Conservation (phyloP, 768 basidiomycete genomes). For the Hemileccinum rubropunctum region DNA sequence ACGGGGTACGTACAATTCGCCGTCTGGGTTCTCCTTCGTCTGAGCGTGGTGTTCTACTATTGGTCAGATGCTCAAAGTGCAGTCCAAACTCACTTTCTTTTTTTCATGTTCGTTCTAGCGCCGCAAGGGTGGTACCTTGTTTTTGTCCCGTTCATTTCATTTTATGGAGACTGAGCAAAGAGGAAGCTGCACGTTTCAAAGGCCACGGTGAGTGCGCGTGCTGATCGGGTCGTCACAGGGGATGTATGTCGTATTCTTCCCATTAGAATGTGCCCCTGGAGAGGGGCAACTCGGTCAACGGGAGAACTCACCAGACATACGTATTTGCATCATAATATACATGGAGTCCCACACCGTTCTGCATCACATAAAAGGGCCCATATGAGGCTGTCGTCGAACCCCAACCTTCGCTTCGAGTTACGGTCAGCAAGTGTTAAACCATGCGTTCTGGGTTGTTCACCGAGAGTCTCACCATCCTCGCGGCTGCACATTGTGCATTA, state of each 20-base stretch:
- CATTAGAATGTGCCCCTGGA: background rate
- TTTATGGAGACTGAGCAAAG: background rate
- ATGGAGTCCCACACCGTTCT: background rate
- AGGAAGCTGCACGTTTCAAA: too few species aligned
- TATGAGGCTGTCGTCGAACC: too few species aligned
- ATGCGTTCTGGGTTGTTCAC: background rate
- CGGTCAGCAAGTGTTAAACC: too few species aligned
- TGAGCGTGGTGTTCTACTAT: too few species aligned
- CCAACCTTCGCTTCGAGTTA: too few species aligned
- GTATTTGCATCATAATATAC: too few species aligned
- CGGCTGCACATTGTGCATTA: slow-evolving; percentile 6
- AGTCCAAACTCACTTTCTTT: background rate
- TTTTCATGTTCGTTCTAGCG: background rate
- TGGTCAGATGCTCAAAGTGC: background rate
- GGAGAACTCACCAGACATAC: too few species aligned
- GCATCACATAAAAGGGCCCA: background rate
- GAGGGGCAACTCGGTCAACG: background rate
- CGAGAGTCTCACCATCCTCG: slow-evolving; percentile 8
- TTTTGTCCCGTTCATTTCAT: background rate
- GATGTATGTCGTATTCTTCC: background rate
- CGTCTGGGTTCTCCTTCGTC: too few species aligned
- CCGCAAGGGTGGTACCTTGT: background rate
- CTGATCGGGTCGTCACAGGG: background rate
- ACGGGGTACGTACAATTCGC: too few species aligned
- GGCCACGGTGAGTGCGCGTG: background rate